Evolutionary conservation across 768 basidiomycete genomes (phyloP).

Genomic region (Chalciporus sphaerocephalus): DNA sequence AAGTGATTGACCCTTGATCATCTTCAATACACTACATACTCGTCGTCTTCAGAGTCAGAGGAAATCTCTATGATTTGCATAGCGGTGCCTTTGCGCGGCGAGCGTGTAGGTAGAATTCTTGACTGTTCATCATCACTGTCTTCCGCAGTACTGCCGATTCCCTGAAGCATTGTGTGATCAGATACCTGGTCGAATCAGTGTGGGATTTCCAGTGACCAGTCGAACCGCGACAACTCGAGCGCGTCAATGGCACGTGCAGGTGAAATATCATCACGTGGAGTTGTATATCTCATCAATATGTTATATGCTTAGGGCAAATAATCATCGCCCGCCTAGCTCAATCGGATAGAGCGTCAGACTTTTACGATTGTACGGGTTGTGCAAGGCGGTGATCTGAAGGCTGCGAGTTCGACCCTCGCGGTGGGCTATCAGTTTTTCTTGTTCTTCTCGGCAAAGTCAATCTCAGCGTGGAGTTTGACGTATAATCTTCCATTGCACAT

Average conservation of each 20-base stretch:
- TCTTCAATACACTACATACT: constrained; percentile 20
- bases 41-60: constrained; percentile 42
- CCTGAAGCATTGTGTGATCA: not conserved
- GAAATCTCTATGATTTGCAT: constrained; percentile 52
- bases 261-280: constrained; percentile 18
- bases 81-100: constrained; percentile 1
- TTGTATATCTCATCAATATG: constrained; percentile 39
- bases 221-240: not conserved
- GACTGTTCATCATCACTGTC: constrained; percentile 49
- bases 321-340: constrained; percentile 54
- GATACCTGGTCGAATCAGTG: no score
- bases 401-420: constrained; percentile 64
- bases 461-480: no score
- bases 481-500: no score
- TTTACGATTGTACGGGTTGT: constrained; percentile 38
- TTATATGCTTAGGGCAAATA: constrained; percentile 31
- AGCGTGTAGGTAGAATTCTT: constrained; percentile 1
- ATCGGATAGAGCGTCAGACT: constrained; percentile 68
- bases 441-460: no score
- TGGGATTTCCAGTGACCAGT: no score
- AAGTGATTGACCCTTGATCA: not conserved
- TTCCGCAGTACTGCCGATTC: constrained; percentile 28
- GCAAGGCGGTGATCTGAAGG: constrained; percentile 50
- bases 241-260: constrained; percentile 15
- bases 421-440: constrained; percentile 40